phyloP scores from a whole-genome alignment of 1,284 basidiomycete species.

The Sporisorium iseilematis-ciliati region DNA sequence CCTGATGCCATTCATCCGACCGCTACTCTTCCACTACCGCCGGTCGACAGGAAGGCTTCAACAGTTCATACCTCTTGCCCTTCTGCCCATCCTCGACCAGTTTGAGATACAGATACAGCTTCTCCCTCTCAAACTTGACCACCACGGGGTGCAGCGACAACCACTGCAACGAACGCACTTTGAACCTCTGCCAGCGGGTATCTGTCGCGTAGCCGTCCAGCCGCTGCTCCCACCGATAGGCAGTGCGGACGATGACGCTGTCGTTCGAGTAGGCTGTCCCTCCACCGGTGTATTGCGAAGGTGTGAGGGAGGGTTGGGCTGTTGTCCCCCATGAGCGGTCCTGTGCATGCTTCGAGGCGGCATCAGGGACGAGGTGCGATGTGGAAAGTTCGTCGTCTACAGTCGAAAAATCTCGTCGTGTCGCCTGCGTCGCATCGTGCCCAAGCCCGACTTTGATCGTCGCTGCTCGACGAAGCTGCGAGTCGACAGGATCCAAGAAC shows the following conservation, averaged over 20 bases:
- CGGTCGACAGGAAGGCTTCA: constrained; percentile 20
- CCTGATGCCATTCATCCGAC: neutral
- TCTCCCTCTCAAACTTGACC: constrained; percentile 39
- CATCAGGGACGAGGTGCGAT: neutral
- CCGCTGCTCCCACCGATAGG: constrained; percentile 53
- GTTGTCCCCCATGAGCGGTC: constrained; percentile 73
- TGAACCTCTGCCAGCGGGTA: constrained; percentile 37
- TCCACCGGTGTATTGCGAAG: constrained; percentile 74
- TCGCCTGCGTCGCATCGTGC: constrained; percentile 76
- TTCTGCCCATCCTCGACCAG: constrained; percentile 10
- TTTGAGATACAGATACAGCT: constrained; percentile 50
- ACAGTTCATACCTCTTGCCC: constrained; percentile 32
- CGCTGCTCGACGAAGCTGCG: constrained; percentile 31
- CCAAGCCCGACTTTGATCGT: constrained; percentile 71
- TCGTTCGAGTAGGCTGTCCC: constrained; percentile 80
- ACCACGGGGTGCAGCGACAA: constrained; percentile 46
- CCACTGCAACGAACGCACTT: constrained; percentile 40
- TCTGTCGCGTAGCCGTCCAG: constrained; percentile 34
- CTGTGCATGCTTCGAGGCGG: constrained; percentile 64
- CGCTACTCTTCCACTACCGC: neutral
- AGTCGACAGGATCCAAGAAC: constrained; percentile 41
- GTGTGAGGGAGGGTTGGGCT: constrained; percentile 67
- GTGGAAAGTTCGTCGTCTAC: constrained; percentile 71
- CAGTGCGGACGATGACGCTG: constrained; percentile 62
- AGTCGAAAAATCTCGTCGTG: constrained; percentile 75